phyloP scores from a whole-genome alignment of 2,329 filamentous ascomycete species.

The Colletotrichum sojae region DNA sequence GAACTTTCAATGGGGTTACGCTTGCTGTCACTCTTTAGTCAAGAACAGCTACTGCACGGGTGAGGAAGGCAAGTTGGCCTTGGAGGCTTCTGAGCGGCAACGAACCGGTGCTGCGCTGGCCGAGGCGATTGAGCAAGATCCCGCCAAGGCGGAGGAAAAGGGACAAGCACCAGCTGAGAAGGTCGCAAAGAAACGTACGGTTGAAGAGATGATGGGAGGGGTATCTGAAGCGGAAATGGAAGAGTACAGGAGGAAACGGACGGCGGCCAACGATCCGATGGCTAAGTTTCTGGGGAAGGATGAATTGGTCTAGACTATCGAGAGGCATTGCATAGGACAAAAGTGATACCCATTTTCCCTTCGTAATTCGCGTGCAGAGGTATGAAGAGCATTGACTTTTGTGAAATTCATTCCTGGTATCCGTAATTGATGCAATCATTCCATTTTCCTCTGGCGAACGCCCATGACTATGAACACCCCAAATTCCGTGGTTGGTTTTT shows the following conservation, averaged over 20 bases:
- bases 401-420: constrained; percentile 41
- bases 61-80: constrained; percentile 85
- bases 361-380: constrained; percentile 26
- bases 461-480: constrained; percentile 64
- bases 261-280: constrained; percentile 88
- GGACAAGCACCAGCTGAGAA: constrained; percentile 48
- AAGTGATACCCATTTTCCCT: constrained; percentile 41
- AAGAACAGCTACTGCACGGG: constrained; percentile 99
- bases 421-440: constrained; percentile 51
- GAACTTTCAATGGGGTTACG: constrained; percentile 95
- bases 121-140: constrained; percentile 43
- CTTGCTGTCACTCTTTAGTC: constrained; percentile 92
- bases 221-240: constrained; percentile 90
- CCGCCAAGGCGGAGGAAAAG: constrained; percentile 49
- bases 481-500: constrained; percentile 54
- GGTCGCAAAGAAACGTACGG: constrained; percentile 76
- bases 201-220: constrained; percentile 83
- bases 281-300: constrained; percentile 83
- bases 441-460: constrained; percentile 66
- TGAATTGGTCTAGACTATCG: constrained; percentile 66
- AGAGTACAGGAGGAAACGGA: constrained; percentile 82
- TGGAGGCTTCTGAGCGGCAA: constrained; percentile 80
- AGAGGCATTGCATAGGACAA: constrained; percentile 32
- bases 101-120: constrained; percentile 62
- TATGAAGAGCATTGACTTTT: constrained; percentile 33